These are phyloP conservation scores for Pilasporangium apinafurcum DNA, from an alignment of 352 stramenopile genomes.

Conservation along the genomic window DNA sequence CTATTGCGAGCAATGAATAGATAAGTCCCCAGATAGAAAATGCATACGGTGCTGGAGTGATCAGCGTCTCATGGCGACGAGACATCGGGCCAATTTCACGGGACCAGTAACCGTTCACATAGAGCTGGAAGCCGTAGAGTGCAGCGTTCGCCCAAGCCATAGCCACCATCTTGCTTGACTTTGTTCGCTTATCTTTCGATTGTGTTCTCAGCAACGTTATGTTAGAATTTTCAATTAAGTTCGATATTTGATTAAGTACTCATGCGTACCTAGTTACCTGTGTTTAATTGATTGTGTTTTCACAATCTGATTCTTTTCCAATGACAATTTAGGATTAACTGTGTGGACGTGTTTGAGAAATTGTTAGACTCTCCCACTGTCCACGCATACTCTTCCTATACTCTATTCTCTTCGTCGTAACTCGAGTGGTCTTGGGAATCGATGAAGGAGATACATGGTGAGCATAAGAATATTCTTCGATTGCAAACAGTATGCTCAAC, in stretches of 20 bases:
- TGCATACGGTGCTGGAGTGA: conserved; percentile 66
- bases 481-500: too few relatives aligned
- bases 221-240: not conserved
- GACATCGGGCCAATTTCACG: conserved; percentile 47
- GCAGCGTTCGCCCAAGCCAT: conserved; percentile 50
- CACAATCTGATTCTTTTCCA: too few relatives aligned
- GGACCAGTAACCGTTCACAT: conserved; percentile 47
- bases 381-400: too few relatives aligned
- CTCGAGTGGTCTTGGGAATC: too few relatives aligned
- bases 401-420: too few relatives aligned
- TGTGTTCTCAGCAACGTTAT: not conserved
- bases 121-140: conserved; percentile 60
- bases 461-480: too few relatives aligned
- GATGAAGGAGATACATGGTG: too few relatives aligned
- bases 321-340: too few relatives aligned
- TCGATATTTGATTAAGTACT: not conserved
- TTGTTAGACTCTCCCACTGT: too few relatives aligned
- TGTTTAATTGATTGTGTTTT: too few relatives aligned
- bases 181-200: not conserved
- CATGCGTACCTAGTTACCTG: too few relatives aligned
- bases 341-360: too few relatives aligned
- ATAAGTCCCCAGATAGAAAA: conserved; percentile 83
- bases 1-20: conserved; percentile 60
- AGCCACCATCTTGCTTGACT: conserved; percentile 10
- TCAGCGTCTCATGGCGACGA: conserved; percentile 58